Evolutionary conservation across 2,329 filamentous ascomycete genomes (phyloP).

Genomic region (Curvularia spicifera): DNA sequence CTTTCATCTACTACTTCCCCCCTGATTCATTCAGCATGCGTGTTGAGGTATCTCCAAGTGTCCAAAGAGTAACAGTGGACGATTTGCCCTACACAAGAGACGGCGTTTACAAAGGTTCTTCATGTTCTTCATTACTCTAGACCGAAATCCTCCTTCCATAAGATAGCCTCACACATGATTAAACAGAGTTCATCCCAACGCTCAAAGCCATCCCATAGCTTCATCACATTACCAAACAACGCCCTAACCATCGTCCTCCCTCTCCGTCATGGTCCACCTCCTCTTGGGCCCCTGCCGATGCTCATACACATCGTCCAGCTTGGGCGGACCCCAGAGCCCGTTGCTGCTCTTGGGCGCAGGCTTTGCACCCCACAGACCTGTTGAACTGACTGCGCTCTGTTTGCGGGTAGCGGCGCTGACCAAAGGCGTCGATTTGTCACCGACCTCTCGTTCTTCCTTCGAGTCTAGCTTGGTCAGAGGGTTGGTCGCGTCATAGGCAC

Average conservation of each 20-base stretch:
- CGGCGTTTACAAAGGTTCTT: background rate
- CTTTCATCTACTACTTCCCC: no score
- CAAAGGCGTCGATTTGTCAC: slow-evolving; percentile 43
- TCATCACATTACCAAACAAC: background rate
- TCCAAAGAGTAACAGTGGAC: no score
- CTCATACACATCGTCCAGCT: slow-evolving; percentile 44
- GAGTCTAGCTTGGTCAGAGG: slow-evolving; percentile 25
- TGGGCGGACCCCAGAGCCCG: slow-evolving; percentile 54
- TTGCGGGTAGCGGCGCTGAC: slow-evolving; percentile 28
- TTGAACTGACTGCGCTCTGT: slow-evolving; percentile 13
- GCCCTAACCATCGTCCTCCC: slow-evolving; percentile 26
- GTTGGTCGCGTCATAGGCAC: slow-evolving; percentile 15
- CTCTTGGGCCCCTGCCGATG: slow-evolving; percentile 51
- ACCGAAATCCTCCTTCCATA: background rate
- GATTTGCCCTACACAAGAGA: no score
- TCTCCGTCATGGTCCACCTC: slow-evolving; percentile 53
- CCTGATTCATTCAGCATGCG: no score
- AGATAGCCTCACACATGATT: no score
- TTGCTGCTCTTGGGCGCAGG: slow-evolving; percentile 29
- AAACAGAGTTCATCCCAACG: background rate
- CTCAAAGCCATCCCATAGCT: background rate
- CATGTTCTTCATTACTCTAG: background rate
- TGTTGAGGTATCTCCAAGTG: no score
- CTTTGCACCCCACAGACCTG: slow-evolving; percentile 39
- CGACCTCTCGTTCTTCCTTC: slow-evolving; percentile 38